Percentiles rank a stretch among this genome's conserved stretches.
Evolutionary conservation across 129 eudicot species (phyloP).

Genomic region (Ambrosia trifida): DNA sequence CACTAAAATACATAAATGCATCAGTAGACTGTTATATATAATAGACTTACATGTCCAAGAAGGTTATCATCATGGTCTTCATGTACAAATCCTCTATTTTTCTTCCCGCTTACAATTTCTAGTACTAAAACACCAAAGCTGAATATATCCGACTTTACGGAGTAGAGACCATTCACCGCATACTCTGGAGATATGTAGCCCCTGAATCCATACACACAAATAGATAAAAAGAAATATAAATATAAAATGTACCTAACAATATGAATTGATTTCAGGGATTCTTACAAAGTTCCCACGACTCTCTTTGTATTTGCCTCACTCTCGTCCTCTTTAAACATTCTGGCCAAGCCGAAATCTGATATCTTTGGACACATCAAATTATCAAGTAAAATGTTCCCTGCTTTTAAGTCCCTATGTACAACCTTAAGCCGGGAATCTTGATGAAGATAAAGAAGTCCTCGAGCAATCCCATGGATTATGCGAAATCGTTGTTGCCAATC

Average conservation of each 20-base stretch:
- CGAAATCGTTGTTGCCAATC: constrained; percentile 49
- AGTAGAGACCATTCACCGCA: constrained; percentile 41
- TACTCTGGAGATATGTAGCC: constrained; percentile 54
- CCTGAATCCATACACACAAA: constrained; percentile 19
- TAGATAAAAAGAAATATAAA: not conserved
- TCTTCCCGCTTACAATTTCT: constrained; percentile 44
- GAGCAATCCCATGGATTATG: constrained; percentile 46
- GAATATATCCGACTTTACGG: constrained; percentile 40
- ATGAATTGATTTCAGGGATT: not conserved
- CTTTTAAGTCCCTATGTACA: constrained; percentile 61
- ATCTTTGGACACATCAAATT: constrained; percentile 48
- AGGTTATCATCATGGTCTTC: constrained; percentile 37
- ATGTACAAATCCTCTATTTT: constrained; percentile 42
- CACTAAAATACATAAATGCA: not conserved
- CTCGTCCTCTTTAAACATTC: constrained; percentile 47
- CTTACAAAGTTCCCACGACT: constrained; percentile 57
- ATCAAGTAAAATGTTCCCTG: constrained; percentile 55
- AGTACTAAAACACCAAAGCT: constrained; percentile 45
- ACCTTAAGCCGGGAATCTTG: constrained; percentile 51
- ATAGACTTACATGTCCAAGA: constrained; percentile 42
- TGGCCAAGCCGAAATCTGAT: constrained; percentile 63
- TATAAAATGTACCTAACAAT: not conserved
- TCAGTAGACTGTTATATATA: not conserved
- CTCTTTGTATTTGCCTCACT: constrained; percentile 43
- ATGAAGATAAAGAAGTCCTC: constrained; percentile 61